A percentile compares a stretch with the other conserved stretches of the same genome.
Conservation (phyloP, 306 rosid genomes). For the Vigna reflexopilosa region DNA sequence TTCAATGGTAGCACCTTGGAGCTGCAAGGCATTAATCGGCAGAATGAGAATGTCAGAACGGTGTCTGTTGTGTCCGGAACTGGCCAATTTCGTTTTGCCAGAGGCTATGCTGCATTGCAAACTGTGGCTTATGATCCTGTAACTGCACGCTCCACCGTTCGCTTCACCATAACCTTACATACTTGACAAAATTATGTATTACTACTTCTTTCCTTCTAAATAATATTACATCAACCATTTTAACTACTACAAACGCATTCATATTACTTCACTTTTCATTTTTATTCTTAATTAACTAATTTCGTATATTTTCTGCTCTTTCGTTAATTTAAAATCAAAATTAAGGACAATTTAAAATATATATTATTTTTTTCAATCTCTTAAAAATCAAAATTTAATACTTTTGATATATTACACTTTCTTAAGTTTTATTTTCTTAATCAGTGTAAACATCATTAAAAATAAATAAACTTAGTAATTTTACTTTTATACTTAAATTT, state of each 20-base stretch:
- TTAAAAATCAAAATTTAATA: too few species aligned
- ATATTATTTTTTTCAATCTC: too few species aligned
- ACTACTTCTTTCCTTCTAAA: neutral
- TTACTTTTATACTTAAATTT: too few species aligned
- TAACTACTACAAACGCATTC: neutral
- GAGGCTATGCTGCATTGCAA: slow-evolving; percentile 46
- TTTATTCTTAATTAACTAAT: too few species aligned
- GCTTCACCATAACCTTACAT: slow-evolving; percentile 27
- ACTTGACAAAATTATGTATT: neutral
- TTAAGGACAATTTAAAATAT: too few species aligned
- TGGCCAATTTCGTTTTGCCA: slow-evolving; percentile 57
- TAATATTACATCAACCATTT: neutral
- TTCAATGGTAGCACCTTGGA: slow-evolving; percentile 47
- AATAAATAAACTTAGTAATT: too few species aligned
- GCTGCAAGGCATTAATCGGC: slow-evolving; percentile 49
- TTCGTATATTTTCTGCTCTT: too few species aligned
- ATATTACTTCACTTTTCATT: too few species aligned
- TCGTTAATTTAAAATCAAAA: too few species aligned
- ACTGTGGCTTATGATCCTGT: slow-evolving; percentile 43
- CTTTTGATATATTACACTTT: too few species aligned
- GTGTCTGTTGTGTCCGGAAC: slow-evolving; percentile 63
- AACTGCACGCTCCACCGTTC: slow-evolving; percentile 34
- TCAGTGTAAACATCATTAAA: too few species aligned
- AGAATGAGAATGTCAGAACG: slow-evolving; percentile 46
- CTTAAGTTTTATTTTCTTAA: too few species aligned